Conservation (phyloP, 176 grass and related monocot genomes). For the Tillandsia leiboldiana region DNA sequence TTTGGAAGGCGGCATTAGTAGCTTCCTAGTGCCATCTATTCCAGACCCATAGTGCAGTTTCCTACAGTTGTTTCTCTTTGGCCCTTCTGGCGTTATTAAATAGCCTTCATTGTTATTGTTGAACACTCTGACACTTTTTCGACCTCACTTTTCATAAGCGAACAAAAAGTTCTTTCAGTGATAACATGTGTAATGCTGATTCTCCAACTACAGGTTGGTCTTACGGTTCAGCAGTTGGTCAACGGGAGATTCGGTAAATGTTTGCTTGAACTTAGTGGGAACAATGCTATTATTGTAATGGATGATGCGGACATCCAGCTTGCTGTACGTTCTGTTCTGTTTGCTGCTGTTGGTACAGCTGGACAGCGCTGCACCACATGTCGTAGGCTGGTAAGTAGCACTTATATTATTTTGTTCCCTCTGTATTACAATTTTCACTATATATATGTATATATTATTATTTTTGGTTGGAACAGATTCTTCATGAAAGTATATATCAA, state of each 20-base stretch:
- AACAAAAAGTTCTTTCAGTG: not conserved
- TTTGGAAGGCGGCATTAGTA: too few species aligned
- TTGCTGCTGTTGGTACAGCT: slow-evolving; percentile 97
- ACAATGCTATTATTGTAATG: slow-evolving; percentile 99
- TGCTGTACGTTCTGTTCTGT: slow-evolving; percentile 89
- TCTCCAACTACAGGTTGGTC: slow-evolving; percentile 63
- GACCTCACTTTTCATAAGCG: not conserved
- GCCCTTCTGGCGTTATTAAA: not conserved
- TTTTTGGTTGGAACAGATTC: slow-evolving; percentile 42
- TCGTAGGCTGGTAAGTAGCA: slow-evolving; percentile 70
- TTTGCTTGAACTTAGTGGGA: slow-evolving; percentile 97
- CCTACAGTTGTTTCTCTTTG: too few species aligned
- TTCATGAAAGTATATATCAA: slow-evolving; percentile 86
- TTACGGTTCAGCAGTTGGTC: slow-evolving; percentile 71
- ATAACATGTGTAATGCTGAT: slow-evolving; percentile 1
- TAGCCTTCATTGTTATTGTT: too few species aligned
- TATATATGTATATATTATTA: not conserved
- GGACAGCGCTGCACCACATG: slow-evolving; percentile 97
- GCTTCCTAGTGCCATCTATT: too few species aligned
- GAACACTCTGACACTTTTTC: too few species aligned
- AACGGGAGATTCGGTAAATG: slow-evolving; percentile 84
- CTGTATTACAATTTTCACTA: slow-evolving; percentile 1
- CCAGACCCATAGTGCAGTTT: too few species aligned
- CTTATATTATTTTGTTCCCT: not conserved
- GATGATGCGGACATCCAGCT: slow-evolving; percentile 95